A percentile compares a stretch with the other conserved stretches of the same genome.
These are phyloP conservation scores for Gaultheria prostrata DNA, from an alignment of 148 eudicot genomes.

Conservation along the genomic window DNA sequence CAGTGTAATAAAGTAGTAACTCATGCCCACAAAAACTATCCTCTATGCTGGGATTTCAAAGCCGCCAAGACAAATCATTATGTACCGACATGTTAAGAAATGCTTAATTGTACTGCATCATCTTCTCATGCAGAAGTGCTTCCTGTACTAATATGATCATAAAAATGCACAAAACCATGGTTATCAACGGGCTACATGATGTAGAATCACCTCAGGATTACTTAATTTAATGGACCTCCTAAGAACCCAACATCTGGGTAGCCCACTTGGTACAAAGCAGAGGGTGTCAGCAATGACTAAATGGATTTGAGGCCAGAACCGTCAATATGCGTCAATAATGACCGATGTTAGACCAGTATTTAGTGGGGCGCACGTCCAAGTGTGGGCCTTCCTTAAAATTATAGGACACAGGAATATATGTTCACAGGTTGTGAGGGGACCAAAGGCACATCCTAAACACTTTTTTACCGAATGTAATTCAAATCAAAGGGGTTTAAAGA, in stretches of 20 bases:
- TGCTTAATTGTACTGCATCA: neutral
- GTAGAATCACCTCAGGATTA: neutral
- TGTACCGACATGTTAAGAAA: neutral
- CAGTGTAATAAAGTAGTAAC: neutral
- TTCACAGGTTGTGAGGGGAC: neutral
- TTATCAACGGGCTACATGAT: neutral
- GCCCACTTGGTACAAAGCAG: neutral
- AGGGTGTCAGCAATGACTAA: neutral
- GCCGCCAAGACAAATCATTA: neutral
- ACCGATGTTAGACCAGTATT: neutral
- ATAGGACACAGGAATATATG: neutral
- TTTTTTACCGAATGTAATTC: neutral
- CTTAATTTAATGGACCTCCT: neutral
- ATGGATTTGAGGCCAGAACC: conserved; percentile 3
- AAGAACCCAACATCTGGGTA: neutral
- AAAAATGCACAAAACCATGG: neutral
- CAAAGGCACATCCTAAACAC: neutral
- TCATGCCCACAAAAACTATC: conserved; percentile 3
- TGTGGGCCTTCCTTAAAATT: neutral
- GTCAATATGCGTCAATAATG: neutral
- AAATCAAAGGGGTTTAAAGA: neutral
- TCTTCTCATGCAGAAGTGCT: neutral
- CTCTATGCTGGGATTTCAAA: neutral
- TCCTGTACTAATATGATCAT: neutral
- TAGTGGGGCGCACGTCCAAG: neutral